phyloP scores from a whole-genome alignment of 768 basidiomycete species.

The Mycena capillaripes region DNA sequence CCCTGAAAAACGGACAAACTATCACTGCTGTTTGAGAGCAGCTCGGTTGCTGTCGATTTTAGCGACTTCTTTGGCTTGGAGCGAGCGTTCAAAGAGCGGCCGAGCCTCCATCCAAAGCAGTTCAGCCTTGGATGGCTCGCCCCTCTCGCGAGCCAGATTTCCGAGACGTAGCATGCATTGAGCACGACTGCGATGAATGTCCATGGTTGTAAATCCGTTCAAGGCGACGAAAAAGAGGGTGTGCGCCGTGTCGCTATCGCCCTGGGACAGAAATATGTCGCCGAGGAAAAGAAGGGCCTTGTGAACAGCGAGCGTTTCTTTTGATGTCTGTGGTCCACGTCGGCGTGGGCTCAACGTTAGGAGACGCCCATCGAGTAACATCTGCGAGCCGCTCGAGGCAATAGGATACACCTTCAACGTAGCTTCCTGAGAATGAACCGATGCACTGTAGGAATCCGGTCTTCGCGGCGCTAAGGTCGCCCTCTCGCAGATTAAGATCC shows the following conservation, averaged over 20 bases:
- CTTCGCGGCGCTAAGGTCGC: background rate
- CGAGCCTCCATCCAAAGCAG: too few relatives aligned
- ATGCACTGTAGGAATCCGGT: background rate
- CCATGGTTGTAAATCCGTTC: background rate
- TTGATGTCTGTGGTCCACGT: background rate
- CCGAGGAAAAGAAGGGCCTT: background rate
- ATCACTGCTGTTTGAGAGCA: background rate
- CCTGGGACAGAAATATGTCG: background rate
- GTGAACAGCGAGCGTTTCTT: background rate
- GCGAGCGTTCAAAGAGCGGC: background rate
- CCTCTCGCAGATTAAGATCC: background rate
- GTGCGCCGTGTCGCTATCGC: background rate
- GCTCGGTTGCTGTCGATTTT: background rate
- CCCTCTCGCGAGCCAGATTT: background rate
- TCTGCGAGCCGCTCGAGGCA: background rate
- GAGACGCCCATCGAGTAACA: background rate
- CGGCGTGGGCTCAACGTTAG: background rate
- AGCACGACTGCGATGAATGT: background rate
- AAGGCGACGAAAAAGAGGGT: too few relatives aligned
- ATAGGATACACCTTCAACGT: background rate
- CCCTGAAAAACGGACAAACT: too few relatives aligned
- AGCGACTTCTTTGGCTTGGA: background rate
- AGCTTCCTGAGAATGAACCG: background rate
- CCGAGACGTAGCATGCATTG: background rate
- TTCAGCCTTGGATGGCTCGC: background rate